Base-by-base conservation (phyloP, 345 rosid species). In the Physaria fendleri region DNA sequence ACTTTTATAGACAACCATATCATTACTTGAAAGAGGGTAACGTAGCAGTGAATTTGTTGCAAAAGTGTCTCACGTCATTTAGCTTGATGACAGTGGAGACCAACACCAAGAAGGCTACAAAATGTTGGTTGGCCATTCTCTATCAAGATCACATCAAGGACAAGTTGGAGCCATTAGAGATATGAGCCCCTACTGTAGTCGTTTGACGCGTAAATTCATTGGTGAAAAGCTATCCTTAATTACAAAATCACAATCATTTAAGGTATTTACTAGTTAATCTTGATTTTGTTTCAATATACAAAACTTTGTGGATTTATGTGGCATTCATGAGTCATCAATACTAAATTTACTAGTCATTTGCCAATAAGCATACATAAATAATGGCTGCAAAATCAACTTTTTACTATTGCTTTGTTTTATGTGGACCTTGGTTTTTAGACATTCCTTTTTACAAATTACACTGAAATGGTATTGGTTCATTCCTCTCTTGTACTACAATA, bases 41-140 rank as follows among this genome's bases (percentile, higher is more conserved):
- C 52, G 41, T 62, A 59, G 45, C 52, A 39, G 69, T 61, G 70
- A 65, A 71, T 66, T 75, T 68, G 70, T 68, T 78, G 77, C 80
- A 69, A 74, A 59, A 77, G 72, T 76, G 55, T 62, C 74, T 56
- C 37, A 45, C 69, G 63, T 59, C 65, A 64, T 74, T 71, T 52
- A 58, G 65, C 61, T 71, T 62, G 77, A 65, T 66, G 61, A 49
- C 24, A 76, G 50, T 41, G 71, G 79, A 76, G 78, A 76, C 80
- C 72, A 72, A 82, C 90, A 80, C 79, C 59, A 47, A 77, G 82
- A 84, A 80, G 73, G 75, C 75, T 81, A 81, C 90, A 87, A 85
- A 74, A 69, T 66, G 73, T 77, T 62, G 76, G 95, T 79, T 84
- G 78, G 89, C 83, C 77, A 56, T 78, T 76, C 81, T 76, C 63